Conservation (phyloP, 225 moss, liverwort and hornwort genomes). For the Pseudoscleropodium purum region DNA sequence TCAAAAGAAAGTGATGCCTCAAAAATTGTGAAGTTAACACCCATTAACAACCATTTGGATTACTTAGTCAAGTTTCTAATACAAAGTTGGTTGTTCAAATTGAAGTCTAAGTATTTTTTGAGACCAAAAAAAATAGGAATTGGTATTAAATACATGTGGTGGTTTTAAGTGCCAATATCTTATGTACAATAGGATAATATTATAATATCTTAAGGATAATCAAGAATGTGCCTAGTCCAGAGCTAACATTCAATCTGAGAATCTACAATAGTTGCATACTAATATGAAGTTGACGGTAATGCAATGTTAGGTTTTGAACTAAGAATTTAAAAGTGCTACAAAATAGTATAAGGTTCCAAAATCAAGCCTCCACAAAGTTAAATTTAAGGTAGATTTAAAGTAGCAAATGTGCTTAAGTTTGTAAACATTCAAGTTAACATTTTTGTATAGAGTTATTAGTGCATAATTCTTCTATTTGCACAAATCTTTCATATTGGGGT, state of each 20-base stretch:
- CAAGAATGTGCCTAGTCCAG: neutral
- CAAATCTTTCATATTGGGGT: too few species aligned
- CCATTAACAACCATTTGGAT: neutral
- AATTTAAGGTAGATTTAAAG: neutral
- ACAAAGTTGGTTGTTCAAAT: neutral
- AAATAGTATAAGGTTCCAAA: neutral
- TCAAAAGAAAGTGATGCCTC: too few species aligned
- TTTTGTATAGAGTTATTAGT: neutral
- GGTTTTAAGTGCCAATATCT: neutral
- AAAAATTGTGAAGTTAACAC: neutral
- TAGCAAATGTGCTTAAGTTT: fast-evolving
- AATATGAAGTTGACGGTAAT: neutral
- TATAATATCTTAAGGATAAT: too few species aligned
- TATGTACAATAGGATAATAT: fast-evolving
- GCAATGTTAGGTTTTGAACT: neutral
- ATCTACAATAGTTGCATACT: neutral
- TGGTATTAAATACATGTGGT: neutral
- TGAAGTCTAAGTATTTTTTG: neutral
- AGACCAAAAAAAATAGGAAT: neutral
- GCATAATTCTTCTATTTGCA: neutral
- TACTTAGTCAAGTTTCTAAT: neutral
- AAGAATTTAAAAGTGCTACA: neutral
- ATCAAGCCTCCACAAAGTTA: too few species aligned
- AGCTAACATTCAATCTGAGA: neutral
- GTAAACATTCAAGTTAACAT: neutral